Evolutionary conservation across 148 eudicot genomes (phyloP).

Genomic region (Pharnaceum exiguum): DNA sequence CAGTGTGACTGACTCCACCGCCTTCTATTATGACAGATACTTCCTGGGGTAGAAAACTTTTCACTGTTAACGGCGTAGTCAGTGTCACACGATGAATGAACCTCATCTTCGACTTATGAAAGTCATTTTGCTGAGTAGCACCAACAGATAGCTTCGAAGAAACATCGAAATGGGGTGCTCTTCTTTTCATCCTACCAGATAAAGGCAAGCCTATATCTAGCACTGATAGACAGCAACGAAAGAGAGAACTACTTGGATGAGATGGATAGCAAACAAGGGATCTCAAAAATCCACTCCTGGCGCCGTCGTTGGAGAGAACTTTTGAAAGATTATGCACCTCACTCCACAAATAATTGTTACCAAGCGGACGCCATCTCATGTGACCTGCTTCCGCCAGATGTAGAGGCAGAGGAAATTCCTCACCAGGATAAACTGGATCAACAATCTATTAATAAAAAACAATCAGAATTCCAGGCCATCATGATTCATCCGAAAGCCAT

Average conservation of each 20-base stretch:
- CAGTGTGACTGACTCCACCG: slow-evolving; percentile 58
- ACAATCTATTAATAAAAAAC: slow-evolving; percentile 47
- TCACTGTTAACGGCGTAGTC: slow-evolving; percentile 66
- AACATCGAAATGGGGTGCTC: slow-evolving; percentile 24
- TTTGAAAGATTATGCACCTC: slow-evolving; percentile 82
- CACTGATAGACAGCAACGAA: slow-evolving; percentile 89
- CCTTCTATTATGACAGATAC: slow-evolving; percentile 71
- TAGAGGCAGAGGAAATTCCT: slow-evolving; percentile 84
- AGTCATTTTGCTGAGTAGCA: slow-evolving; percentile 18
- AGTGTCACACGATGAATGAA: slow-evolving; percentile 67
- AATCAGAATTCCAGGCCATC: background rate
- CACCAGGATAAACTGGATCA: slow-evolving; percentile 85
- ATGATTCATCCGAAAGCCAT: background rate
- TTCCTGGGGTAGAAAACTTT: slow-evolving; percentile 66
- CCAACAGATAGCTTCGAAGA: slow-evolving; percentile 28
- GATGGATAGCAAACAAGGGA: slow-evolving; percentile 95
- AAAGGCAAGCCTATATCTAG: slow-evolving; percentile 60
- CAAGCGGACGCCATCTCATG: slow-evolving; percentile 92
- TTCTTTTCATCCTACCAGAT: slow-evolving; percentile 30
- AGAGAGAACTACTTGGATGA: slow-evolving; percentile 80
- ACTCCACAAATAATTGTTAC: slow-evolving; percentile 83
- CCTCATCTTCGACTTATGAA: slow-evolving; percentile 41
- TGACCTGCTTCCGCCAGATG: slow-evolving; percentile 96
- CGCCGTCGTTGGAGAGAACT: slow-evolving; percentile 63
- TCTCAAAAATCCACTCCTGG: slow-evolving; percentile 64